Evolutionary conservation across 2,329 filamentous ascomycete genomes (phyloP), one percentile per base, ranked within the genome.

Genomic region (Pestalotiopsis fici): DNA sequence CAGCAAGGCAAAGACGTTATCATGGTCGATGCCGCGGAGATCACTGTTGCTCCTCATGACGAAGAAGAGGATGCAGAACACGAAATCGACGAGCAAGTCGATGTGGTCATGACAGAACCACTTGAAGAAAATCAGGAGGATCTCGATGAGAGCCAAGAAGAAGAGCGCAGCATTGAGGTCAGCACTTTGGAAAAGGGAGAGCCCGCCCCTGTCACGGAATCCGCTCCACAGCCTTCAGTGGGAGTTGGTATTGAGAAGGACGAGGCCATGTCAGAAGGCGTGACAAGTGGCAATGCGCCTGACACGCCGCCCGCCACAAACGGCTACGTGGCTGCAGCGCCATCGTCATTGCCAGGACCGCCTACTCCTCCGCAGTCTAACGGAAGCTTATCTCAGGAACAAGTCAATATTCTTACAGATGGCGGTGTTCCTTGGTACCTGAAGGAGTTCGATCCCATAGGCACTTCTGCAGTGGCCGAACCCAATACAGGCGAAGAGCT

Each of bases 351-450:
- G 47, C 72, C 80, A 7, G 82, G 80, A 0, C 90, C 90, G 3
- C 87, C 90, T 12, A 93, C 91, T 2, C 90, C 91, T 28, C 90
- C 91, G 1, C 86, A 89, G 64, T 92, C 88, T 1, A 90, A 88
- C 70, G 87, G 86, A 57, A 88, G 86, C 69, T 79, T 87, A 15
- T 79, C 78, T 54, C 79, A 81, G 66, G 85, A 87, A 57, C 78
- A 84, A 2, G 70, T 75, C 3, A 87, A 89, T 43, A 82, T 86
- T 13, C 82, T 94, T 57, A 73, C 87, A 2, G 86, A 91, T 61
- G 95, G 95, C 67, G 95, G 95, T 39, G 84, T 97, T 13, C 89
- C 93, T 7, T 98, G 94, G 94, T 97, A 97, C 78, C 87, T 97
- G 68, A 88, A 93, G 74, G 86, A 88, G 9, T 97, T 97, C 76